phyloP scores from a whole-genome alignment of 345 rosid species.

The Syzygium aromaticum region DNA sequence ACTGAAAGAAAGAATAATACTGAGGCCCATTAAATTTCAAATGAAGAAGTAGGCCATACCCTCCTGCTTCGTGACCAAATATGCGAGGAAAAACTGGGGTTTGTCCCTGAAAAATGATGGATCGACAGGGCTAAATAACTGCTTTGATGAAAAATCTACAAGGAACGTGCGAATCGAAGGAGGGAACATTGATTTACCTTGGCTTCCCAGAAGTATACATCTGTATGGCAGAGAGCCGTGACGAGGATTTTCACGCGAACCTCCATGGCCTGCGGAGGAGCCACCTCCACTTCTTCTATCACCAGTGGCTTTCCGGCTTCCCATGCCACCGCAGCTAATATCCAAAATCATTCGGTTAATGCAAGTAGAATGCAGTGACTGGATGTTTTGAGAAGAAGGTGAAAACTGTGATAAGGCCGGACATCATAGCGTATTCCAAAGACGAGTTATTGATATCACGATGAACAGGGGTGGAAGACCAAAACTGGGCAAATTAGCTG shows the following conservation, averaged over 20 bases:
- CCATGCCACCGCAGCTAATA: constrained; percentile 43
- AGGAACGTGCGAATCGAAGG: background rate
- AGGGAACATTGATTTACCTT: constrained; percentile 9
- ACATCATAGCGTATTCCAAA: background rate
- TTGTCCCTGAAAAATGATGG: constrained; percentile 16
- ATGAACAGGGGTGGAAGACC: background rate
- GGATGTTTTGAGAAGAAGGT: background rate
- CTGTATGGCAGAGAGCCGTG: constrained; percentile 38
- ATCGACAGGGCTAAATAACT: background rate
- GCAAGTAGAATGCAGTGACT: background rate
- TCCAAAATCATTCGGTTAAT: background rate
- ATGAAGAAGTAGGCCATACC: constrained; percentile 9
- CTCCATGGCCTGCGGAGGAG: constrained; percentile 37
- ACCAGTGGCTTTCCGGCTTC: constrained; percentile 50
- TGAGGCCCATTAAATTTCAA: background rate
- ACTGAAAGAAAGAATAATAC: background rate
- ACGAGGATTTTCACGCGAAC: constrained; percentile 30
- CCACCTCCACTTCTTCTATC: constrained; percentile 45
- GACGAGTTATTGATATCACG: background rate
- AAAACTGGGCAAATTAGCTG: background rate
- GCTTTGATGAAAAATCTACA: background rate
- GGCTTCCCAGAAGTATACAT: constrained; percentile 49
- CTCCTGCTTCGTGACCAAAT: constrained; percentile 33
- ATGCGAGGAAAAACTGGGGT: constrained; percentile 33
- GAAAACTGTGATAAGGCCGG: background rate